phyloP scores from a whole-genome alignment of 768 basidiomycete species.

The Termitomyces sp. region DNA sequence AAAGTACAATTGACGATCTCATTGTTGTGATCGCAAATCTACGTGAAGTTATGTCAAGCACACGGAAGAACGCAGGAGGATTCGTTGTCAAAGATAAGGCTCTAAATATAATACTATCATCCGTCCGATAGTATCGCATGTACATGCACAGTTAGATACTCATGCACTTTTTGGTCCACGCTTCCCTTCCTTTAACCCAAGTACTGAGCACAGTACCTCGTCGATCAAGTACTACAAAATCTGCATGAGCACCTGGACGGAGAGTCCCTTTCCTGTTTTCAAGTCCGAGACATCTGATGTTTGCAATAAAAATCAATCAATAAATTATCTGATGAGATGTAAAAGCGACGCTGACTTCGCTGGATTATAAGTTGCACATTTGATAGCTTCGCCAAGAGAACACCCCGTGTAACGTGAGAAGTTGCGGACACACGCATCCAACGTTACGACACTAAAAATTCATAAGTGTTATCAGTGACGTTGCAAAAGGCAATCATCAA shows the following conservation, averaged over 20 bases:
- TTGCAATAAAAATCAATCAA: background rate
- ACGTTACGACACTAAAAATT: constrained; percentile 59
- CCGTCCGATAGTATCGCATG: background rate
- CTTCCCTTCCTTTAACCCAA: constrained; percentile 73
- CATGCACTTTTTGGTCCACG: constrained; percentile 43
- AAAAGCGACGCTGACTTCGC: constrained; percentile 48
- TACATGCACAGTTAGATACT: background rate
- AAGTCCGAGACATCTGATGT: constrained; percentile 64
- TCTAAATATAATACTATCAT: background rate
- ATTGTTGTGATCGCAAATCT: too few species aligned
- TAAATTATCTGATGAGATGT: background rate
- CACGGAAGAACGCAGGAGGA: background rate
- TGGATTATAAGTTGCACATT: constrained; percentile 81
- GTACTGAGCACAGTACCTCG: constrained; percentile 62
- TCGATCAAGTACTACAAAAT: constrained; percentile 71
- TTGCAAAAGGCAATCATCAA: background rate
- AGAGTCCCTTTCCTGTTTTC: constrained; percentile 78
- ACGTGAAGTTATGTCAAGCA: background rate
- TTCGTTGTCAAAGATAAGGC: background rate
- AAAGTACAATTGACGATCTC: too few species aligned
- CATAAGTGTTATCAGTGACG: background rate
- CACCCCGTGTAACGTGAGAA: constrained; percentile 81
- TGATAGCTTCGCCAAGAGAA: constrained; percentile 77
- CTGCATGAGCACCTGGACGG: constrained; percentile 79
- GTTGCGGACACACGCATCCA: constrained; percentile 84